phyloP scores from a whole-genome alignment of 2,329 filamentous ascomycete genomes.

The Salinomyces thailandicus region DNA sequence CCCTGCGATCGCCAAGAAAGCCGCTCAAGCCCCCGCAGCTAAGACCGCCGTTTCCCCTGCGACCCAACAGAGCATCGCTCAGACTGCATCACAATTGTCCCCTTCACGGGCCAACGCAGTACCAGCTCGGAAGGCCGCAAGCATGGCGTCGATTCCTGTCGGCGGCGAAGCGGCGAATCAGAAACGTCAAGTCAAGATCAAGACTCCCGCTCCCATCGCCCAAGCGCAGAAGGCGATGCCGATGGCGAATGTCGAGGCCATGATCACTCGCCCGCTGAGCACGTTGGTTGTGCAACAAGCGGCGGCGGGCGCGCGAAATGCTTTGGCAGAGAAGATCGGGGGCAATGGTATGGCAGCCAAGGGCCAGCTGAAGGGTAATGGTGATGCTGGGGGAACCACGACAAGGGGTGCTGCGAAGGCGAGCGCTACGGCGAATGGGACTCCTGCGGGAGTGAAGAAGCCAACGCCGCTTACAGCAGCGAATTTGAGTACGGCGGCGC shows the following conservation, averaged over 20 bases:
- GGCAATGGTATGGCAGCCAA: conserved; percentile 17
- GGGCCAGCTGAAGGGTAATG: conserved; percentile 8
- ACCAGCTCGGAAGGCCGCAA: conserved; percentile 6
- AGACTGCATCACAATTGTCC: conserved; percentile 9
- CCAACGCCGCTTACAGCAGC: conserved; percentile 8
- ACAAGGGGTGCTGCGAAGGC: background rate
- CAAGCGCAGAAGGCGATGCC: conserved; percentile 18
- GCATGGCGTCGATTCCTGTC: conserved; percentile 8
- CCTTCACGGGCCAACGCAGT: conserved; percentile 3
- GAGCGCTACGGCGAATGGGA: background rate
- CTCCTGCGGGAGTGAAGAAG: conserved; percentile 1
- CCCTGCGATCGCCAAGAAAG: conserved; percentile 16
- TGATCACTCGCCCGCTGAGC: conserved; percentile 26
- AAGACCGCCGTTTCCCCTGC: conserved; percentile 14
- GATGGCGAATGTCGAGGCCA: conserved; percentile 24
- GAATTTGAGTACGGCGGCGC: conserved; percentile 8
- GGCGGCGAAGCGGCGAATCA: conserved; percentile 9
- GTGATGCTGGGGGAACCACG: background rate
- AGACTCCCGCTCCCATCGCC: conserved; percentile 8
- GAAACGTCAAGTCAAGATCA: conserved; percentile 3
- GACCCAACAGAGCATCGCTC: conserved; percentile 15
- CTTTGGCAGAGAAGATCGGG: conserved; percentile 18
- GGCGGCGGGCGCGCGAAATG: conserved; percentile 16
- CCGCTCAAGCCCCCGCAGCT: conserved; percentile 14
- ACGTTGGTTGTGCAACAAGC: conserved; percentile 26